A percentile compares a stretch with the other conserved stretches of the same genome.
Conservation (phyloP, 805 yeast species). For the Kuraishia capsulata region DNA sequence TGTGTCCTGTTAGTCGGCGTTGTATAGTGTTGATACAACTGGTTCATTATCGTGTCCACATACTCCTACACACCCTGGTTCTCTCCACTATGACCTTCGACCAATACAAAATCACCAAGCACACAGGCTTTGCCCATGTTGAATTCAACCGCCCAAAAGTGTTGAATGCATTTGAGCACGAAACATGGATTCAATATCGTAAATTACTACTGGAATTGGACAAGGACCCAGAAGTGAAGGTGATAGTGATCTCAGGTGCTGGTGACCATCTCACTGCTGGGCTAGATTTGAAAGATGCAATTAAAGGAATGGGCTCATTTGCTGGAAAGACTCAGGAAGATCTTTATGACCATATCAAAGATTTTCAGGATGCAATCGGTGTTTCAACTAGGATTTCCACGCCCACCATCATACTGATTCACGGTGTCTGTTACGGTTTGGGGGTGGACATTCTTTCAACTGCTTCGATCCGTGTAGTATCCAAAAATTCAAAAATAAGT, state of each 20-base stretch:
- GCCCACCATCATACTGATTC: constrained; percentile 60
- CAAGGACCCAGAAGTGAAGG: constrained; percentile 33
- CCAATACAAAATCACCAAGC: constrained; percentile 1
- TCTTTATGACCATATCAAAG: constrained; percentile 30
- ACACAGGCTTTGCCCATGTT: constrained; percentile 50
- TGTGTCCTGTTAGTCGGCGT: no score
- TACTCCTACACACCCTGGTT: background rate
- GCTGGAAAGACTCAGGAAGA: constrained; percentile 11
- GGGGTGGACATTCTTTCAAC: constrained; percentile 61
- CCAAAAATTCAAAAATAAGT: constrained; percentile 42
- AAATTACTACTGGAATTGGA: constrained; percentile 37
- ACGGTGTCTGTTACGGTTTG: constrained; percentile 58
- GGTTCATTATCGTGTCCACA: no score
- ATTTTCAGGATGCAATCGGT: constrained; percentile 50
- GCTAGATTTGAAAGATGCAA: constrained; percentile 37
- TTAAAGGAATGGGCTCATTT: constrained; percentile 10
- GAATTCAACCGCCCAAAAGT: constrained; percentile 52
- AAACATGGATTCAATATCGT: constrained; percentile 50
- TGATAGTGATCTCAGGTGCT: constrained; percentile 46
- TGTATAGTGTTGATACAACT: no score
- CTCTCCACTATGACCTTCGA: background rate
- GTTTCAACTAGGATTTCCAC: constrained; percentile 37
- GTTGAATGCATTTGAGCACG: constrained; percentile 48
- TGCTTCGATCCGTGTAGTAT: constrained; percentile 46
- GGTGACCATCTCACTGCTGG: constrained; percentile 60